Evolutionary conservation across 176 grass and related monocot species (phyloP), one percentile per base, ranked within the genome.

Genomic region (Phyllostachys edulis): DNA sequence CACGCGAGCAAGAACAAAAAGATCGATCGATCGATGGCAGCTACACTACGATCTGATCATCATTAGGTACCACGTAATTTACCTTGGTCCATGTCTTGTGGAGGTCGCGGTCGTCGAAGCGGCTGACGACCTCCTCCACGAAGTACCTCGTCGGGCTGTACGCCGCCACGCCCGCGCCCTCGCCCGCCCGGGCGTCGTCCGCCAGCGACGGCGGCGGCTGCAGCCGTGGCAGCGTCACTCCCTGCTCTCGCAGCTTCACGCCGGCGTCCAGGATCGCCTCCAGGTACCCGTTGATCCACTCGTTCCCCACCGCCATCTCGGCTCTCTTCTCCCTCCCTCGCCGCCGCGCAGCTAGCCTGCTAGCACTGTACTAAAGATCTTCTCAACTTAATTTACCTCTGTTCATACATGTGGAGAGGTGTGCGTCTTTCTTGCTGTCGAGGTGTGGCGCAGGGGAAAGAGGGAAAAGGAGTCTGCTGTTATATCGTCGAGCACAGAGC

Each of bases 21-120:
- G 10, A 39, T 24, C 21, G 7, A 40, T 27, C 26, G 51, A 71
- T 72, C 20, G 63, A 24, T 24, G 15, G 16, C 5, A 15, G 38
- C 37, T 32, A 4, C 12, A 16, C 41, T 7, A 42, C 10, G 3
- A 46, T 46, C 45, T 9, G 11, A 46, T 46, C 10, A 46, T 46
- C 45, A 13, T 46, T 3, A 12, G 6, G 37, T 5, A 29, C 13
- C 42, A 49, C 1, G 8, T 40, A 2, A 37, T 63, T n/a, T 60
- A 92, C 96, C 93, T 93, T 95, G n/a, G 92, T 85, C 96, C 96
- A 98, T 6, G 96, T 95, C 73, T 90, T 98, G 84, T 98, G 96
- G 54, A 95, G 96, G 77, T 94, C 96, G 4, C 78, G 76, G 68
- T 95, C 96, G 77, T 98, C 91, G 83, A 95, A 93, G 32, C 93